These are phyloP conservation scores for Trifolium repens DNA, from an alignment of 306 rosid species.

Conservation along the genomic window DNA sequence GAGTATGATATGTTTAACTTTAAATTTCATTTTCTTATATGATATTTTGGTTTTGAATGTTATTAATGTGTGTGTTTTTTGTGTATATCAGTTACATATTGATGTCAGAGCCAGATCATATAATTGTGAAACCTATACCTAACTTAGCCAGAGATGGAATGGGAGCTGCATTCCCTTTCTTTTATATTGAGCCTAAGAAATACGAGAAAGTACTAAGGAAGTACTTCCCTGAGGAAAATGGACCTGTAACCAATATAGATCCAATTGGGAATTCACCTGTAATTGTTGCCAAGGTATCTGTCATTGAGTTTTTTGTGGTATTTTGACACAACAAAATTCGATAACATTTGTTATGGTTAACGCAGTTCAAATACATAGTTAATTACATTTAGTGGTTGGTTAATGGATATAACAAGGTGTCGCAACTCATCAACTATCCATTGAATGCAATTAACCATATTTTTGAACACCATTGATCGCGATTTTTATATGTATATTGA, in stretches of 20 bases:
- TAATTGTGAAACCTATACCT: conserved; percentile 94
- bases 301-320: conserved; percentile 18
- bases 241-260: conserved; percentile 82
- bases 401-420: too few relatives aligned
- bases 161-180: conserved; percentile 98
- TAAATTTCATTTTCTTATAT: conserved; percentile 21
- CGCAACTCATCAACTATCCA: too few relatives aligned
- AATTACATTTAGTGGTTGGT: too few relatives aligned
- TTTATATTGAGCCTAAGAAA: conserved; percentile 91
- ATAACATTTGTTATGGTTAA: too few relatives aligned
- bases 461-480: too few relatives aligned
- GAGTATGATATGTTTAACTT: conserved; percentile 63
- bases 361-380: too few relatives aligned
- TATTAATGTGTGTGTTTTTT: neutral
- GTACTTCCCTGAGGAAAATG: conserved; percentile 77
- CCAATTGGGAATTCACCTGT: conserved; percentile 99
- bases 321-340: neutral
- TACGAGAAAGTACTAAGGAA: conserved; percentile 77
- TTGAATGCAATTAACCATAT: too few relatives aligned
- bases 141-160: conserved; percentile 81
- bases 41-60: conserved; percentile 41
- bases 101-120: conserved; percentile 97
- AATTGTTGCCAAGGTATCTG: conserved; percentile 84
- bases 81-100: conserved; percentile 74
- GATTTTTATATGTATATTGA: too few relatives aligned